Evolutionary conservation across 1,139 yeast genomes (phyloP).

Genomic region (Hansenula lynferdii): DNA sequence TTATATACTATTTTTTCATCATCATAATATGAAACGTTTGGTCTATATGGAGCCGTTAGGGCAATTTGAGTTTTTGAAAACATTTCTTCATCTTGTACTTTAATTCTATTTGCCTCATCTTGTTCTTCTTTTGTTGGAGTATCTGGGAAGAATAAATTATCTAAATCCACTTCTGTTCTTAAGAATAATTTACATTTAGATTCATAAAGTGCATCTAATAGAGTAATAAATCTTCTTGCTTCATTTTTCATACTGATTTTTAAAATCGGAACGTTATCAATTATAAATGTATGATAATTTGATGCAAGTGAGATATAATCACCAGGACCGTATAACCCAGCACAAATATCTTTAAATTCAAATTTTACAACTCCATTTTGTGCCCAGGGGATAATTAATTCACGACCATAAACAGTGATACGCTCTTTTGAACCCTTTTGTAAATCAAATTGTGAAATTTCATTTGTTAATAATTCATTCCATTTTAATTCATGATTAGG

Average conservation of each 20-base stretch:
- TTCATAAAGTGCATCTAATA: constrained; percentile 67
- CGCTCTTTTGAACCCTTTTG: constrained; percentile 27
- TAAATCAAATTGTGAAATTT: constrained; percentile 2
- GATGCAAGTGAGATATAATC: constrained; percentile 70
- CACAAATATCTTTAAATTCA: constrained; percentile 53
- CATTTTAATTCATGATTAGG: not conserved
- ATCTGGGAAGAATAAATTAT: constrained; percentile 54
- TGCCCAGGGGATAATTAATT: constrained; percentile 41
- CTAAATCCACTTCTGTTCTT: constrained; percentile 44
- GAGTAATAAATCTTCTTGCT: constrained; percentile 61
- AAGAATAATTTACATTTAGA: constrained; percentile 55
- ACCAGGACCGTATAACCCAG: constrained; percentile 55
- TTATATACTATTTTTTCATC: constrained; percentile 37
- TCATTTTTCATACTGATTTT: constrained; percentile 58
- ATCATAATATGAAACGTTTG: constrained; percentile 61
- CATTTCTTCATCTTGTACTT: constrained; percentile 66
- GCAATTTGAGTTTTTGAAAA: constrained; percentile 60
- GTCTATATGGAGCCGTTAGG: constrained; percentile 59
- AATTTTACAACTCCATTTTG: constrained; percentile 42
- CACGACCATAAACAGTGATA: constrained; percentile 53
- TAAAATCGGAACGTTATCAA: constrained; percentile 60
- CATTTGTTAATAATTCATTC: constrained; percentile 2
- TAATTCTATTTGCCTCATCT: constrained; percentile 25
- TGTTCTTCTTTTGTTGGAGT: constrained; percentile 15
- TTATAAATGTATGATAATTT: constrained; percentile 46